phyloP scores from a whole-genome alignment of 805 yeast species.

The Candida taoyuanica region DNA sequence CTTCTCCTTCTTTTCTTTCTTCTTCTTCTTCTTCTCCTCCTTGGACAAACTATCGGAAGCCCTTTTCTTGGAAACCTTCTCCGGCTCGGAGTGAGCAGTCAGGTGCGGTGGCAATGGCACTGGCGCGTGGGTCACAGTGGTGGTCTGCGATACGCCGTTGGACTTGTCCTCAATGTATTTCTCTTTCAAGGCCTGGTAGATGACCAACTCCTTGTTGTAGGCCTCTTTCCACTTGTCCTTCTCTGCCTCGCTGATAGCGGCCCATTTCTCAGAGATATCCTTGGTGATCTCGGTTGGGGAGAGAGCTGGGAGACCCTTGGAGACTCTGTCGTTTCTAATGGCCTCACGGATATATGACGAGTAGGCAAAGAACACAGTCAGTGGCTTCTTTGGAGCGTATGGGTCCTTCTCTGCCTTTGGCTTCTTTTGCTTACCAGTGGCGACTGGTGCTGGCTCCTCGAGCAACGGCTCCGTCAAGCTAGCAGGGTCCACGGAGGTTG shows the following conservation, averaged over 20 bases:
- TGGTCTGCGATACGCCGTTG: constrained; percentile 29
- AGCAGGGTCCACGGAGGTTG: constrained; percentile 2
- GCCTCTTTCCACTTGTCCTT: constrained; percentile 67
- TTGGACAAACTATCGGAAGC: constrained; percentile 27
- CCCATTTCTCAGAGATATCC: constrained; percentile 78
- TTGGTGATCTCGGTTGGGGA: constrained; percentile 75
- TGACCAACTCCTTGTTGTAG: constrained; percentile 39
- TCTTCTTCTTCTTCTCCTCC: constrained; percentile 46
- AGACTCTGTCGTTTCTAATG: constrained; percentile 63
- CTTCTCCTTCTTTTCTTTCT: constrained; percentile 50
- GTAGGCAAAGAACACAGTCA: constrained; percentile 80
- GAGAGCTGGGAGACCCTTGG: constrained; percentile 54
- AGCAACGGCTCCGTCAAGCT: not conserved
- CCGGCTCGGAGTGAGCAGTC: not conserved
- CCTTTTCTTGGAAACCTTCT: constrained; percentile 33
- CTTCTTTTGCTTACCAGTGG: constrained; percentile 32
- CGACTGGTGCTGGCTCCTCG: constrained; percentile 2
- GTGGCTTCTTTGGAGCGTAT: constrained; percentile 92
- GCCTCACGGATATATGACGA: constrained; percentile 68
- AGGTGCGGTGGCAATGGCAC: constrained; percentile 35
- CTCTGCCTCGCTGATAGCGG: constrained; percentile 60
- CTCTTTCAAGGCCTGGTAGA: constrained; percentile 42
- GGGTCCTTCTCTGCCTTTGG: constrained; percentile 66
- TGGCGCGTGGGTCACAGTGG: constrained; percentile 35
- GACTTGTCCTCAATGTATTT: constrained; percentile 43